Evolutionary conservation across 2,329 filamentous ascomycete species (phyloP).

Genomic region (Trichoderma cornu-damae): DNA sequence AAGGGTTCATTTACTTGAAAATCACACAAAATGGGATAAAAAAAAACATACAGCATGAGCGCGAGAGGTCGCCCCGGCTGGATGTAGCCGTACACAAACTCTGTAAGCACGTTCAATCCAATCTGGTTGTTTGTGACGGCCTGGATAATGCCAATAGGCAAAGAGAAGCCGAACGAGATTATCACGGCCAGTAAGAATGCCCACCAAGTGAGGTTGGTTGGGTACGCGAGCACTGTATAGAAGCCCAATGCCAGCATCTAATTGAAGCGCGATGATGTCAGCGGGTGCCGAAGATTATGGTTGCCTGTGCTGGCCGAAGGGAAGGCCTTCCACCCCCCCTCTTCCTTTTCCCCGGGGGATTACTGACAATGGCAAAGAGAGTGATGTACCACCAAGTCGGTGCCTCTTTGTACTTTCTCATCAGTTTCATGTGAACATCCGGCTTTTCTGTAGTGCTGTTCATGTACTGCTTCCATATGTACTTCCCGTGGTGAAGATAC

Average conservation of each 20-base stretch:
- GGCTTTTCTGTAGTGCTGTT: slow-evolving; percentile 56
- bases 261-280: slow-evolving; percentile 8
- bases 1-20: not conserved
- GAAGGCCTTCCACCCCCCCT: no score
- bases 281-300: not conserved
- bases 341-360: no score
- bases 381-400: slow-evolving; percentile 60
- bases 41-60: slow-evolving; percentile 65
- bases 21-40: not conserved
- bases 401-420: slow-evolving; percentile 58
- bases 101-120: slow-evolving; percentile 68
- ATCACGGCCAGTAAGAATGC: slow-evolving; percentile 61
- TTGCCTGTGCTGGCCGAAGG: not conserved
- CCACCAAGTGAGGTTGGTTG: slow-evolving; percentile 68
- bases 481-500: slow-evolving; percentile 59
- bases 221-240: slow-evolving; percentile 52
- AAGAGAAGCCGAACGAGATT: slow-evolving; percentile 58
- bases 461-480: slow-evolving; percentile 59
- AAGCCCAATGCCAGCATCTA: slow-evolving; percentile 53
- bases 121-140: slow-evolving; percentile 67
- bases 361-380: slow-evolving; percentile 50
- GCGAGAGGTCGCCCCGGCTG: slow-evolving; percentile 66
- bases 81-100: slow-evolving; percentile 71
- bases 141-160: slow-evolving; percentile 66
- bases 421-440: slow-evolving; percentile 60